A percentile compares a stretch with the other conserved stretches of the same genome.
Evolutionary conservation across 257 asterid species (phyloP).

Genomic region (Solanum corneliomulleri): DNA sequence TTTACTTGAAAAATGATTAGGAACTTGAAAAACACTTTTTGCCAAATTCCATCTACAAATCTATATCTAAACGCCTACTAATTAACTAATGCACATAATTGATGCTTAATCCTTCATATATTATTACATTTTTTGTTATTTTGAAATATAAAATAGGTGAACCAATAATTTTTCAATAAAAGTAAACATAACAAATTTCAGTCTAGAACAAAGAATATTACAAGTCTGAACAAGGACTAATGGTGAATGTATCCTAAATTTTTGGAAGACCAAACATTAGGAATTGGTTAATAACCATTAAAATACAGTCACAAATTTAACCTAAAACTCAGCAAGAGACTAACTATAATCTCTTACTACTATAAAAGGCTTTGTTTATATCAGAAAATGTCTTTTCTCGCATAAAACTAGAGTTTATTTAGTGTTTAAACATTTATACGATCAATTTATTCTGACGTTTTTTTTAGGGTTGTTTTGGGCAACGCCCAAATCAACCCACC

Average conservation of each 20-base stretch:
- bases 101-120: not conserved
- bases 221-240: not conserved
- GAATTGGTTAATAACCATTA: not conserved
- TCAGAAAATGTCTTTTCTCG: not conserved
- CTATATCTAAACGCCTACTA: not conserved
- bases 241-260: not conserved
- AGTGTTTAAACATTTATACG: rapidly evolving
- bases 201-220: not conserved
- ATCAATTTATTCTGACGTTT: not conserved
- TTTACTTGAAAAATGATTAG: too few species aligned
- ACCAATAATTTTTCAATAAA: not conserved
- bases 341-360: not conserved
- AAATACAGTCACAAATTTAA: not conserved
- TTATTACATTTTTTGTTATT: not conserved
- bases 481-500: not conserved
- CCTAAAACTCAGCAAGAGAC: not conserved
- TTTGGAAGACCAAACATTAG: not conserved
- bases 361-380: not conserved
- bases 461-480: not conserved
- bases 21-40: not conserved
- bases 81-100: not conserved
- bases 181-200: not conserved
- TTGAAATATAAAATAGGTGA: not conserved
- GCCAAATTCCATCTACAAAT: not conserved
- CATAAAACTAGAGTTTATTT: not conserved